Base-by-base conservation (phyloP, 768 basidiomycete species). In the Pulveroboletus sp. region DNA sequence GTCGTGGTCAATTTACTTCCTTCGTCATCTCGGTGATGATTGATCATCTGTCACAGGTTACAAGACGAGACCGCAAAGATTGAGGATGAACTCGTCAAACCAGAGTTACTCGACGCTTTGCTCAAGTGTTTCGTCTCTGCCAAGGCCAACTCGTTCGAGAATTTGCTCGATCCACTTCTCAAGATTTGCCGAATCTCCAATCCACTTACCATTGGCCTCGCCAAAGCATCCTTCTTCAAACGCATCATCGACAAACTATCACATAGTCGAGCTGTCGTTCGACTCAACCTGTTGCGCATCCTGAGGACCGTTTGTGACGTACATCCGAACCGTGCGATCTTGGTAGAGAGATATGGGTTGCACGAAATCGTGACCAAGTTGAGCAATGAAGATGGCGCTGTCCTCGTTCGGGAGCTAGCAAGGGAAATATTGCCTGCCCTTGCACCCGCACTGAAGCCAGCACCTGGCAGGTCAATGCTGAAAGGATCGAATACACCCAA, bases 51-150 rank as follows among this genome's bases (percentile, higher is more conserved):
- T 36, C 35, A 40, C 57, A 93, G 91, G 93, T 73, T 98, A 32
- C 89, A 93, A 73, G 96, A 97, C 60, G 96, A 99, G 69, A 91
- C 89, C 1, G 84, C 91, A 2, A 80, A 93, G 47, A 89, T 99
- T 6, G 96, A 97, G 65, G 93, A 95, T 61, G 82, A 86, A 43
- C 75, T 99, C 0, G 70, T 86, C 31, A 86, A 89, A 59, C 67
- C 75, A 2, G 73, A 75, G 11, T 73, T 87, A 1, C 68, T 90
- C 15, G 83, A 89, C 0, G 74, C 80, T 0, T 71, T 95, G 14
- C 76, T 93, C 31, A 78, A 76, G 36, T 88, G 89, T 65, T 95
- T 95, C 67, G 82, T 89, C 54, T 76, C 80, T 1, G 83, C 90
- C 27, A 93, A 94, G 69, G 84, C 90, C 40, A 88, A 89, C 63